These are phyloP conservation scores for Mycena latifolia DNA, from an alignment of 768 basidiomycete species.

Conservation along the genomic window DNA sequence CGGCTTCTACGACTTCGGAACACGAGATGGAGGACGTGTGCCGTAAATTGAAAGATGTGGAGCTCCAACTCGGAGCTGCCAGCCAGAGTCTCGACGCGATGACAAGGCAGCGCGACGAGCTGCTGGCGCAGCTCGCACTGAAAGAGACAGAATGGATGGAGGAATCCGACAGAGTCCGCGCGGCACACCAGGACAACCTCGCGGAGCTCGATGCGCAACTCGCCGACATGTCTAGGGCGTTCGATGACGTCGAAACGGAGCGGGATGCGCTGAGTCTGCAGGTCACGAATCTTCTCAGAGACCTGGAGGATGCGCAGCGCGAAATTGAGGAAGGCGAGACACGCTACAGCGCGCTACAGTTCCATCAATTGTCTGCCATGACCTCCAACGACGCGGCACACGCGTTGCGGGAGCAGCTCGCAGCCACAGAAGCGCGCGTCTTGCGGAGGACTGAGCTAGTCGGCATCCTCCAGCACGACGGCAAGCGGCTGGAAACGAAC, in stretches of 20 bases:
- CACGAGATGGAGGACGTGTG: constrained; percentile 39
- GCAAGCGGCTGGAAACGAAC: constrained; percentile 81
- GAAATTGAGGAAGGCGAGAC: constrained; percentile 69
- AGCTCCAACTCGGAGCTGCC: constrained; percentile 48
- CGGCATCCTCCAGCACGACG: constrained; percentile 84
- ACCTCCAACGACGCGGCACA: constrained; percentile 66
- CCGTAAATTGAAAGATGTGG: constrained; percentile 44
- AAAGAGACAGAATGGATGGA: constrained; percentile 48
- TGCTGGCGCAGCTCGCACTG: constrained; percentile 46
- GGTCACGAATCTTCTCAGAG: constrained; percentile 70
- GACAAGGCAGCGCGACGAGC: constrained; percentile 52
- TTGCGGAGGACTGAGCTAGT: constrained; percentile 79
- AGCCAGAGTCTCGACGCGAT: constrained; percentile 51
- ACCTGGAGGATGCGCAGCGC: constrained; percentile 64
- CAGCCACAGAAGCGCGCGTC: constrained; percentile 76
- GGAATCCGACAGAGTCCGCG: constrained; percentile 43
- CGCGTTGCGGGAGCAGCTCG: constrained; percentile 72
- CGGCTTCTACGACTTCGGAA: constrained; percentile 33
- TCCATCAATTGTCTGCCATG: constrained; percentile 76
- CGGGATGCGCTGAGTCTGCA: constrained; percentile 76
- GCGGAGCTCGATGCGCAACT: constrained; percentile 60
- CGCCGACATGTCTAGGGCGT: constrained; percentile 55
- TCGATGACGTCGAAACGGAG: constrained; percentile 72
- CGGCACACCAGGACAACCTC: constrained; percentile 47
- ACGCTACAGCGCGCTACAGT: constrained; percentile 72